Percentiles rank a stretch among this genome's conserved stretches.
Evolutionary conservation across 2,329 filamentous ascomycete genomes (phyloP).

Genomic region (Cordyceps militaris): DNA sequence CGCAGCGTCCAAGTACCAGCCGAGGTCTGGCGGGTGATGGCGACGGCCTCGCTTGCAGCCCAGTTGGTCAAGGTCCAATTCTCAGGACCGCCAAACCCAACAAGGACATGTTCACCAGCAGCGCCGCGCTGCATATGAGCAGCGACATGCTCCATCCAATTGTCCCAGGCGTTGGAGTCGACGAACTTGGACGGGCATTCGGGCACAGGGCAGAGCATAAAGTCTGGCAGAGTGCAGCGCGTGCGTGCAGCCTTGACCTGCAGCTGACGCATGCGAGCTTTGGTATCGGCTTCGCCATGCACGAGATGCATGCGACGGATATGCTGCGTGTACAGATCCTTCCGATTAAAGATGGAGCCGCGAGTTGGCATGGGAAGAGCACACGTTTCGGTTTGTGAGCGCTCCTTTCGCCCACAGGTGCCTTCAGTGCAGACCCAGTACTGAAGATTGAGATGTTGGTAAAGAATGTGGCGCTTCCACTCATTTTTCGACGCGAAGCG

Average conservation of each 20-base stretch:
- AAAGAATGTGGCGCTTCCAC: slow-evolving; percentile 84
- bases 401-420: slow-evolving; percentile 35
- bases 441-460: slow-evolving; percentile 68
- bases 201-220: slow-evolving; percentile 52
- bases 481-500: slow-evolving; percentile 73
- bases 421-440: slow-evolving; percentile 53
- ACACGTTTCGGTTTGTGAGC: slow-evolving; percentile 13
- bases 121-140: slow-evolving; percentile 59
- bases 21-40: slow-evolving; percentile 25
- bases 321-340: slow-evolving; percentile 87
- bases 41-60: slow-evolving; percentile 30
- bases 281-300: slow-evolving; percentile 35
- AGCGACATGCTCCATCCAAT: slow-evolving; percentile 81
- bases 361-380: slow-evolving; percentile 34
- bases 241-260: slow-evolving; percentile 51
- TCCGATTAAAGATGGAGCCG: slow-evolving; percentile 70
- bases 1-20: neutral
- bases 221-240: slow-evolving; percentile 53
- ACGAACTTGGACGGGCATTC: slow-evolving; percentile 56
- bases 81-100: slow-evolving; percentile 32
- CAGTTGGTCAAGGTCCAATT: slow-evolving; percentile 33
- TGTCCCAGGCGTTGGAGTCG: slow-evolving; percentile 64
- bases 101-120: slow-evolving; percentile 18
- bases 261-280: slow-evolving; percentile 49
- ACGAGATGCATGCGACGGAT: slow-evolving; percentile 76